Base-by-base conservation (phyloP, 805 yeast species). In the Ogataea dorogensis region DNA sequence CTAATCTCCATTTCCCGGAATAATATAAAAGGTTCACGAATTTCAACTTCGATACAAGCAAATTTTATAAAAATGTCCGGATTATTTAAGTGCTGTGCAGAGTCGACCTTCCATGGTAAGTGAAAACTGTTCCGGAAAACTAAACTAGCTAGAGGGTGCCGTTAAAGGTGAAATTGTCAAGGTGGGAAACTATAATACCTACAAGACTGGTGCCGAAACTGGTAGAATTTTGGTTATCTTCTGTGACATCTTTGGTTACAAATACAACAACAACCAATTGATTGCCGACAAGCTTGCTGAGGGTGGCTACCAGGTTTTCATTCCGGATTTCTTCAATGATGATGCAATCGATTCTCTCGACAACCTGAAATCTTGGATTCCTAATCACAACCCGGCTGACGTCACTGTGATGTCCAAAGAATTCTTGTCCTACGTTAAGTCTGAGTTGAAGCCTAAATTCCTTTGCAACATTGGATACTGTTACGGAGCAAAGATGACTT, bases 401-500 rank as follows among this genome's bases (percentile, higher is more conserved):
- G 71, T 79, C 12, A 51, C 51, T 22, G 74, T 75, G 12, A 56
- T 78, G 27, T 71, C 77, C 27, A 70, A 70, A 23, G 59, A 58
- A 4, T 82, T 73, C 49, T 52, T 81, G 41, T 49, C 55, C 2
- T 53, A 52, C 7, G 59, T 82, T 38, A 72, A 64, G 42, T 50
- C 55, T 17, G 73, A 71, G 38, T 56, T 60, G 36, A 61, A 61
- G n/a, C 74, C 76, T 12, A 57, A 65, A 34, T 75, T 68, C 46
- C 42, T 81, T 15, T 78, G 73, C 27, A 75, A 76, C 14, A 63
- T 81, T 40, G 96, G 96, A 16, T 79, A 86, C 66, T 87, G 96
- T 64, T 87, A 68, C 46, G 96, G 96, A 56, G 95, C 86, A 25
- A 83, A 79, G 59, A 79, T 67, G 49, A 77, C 74, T 21, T 50